Evolutionary conservation across 2,329 filamentous ascomycete species (phyloP).

Genomic region (Colletotrichum graminicola): DNA sequence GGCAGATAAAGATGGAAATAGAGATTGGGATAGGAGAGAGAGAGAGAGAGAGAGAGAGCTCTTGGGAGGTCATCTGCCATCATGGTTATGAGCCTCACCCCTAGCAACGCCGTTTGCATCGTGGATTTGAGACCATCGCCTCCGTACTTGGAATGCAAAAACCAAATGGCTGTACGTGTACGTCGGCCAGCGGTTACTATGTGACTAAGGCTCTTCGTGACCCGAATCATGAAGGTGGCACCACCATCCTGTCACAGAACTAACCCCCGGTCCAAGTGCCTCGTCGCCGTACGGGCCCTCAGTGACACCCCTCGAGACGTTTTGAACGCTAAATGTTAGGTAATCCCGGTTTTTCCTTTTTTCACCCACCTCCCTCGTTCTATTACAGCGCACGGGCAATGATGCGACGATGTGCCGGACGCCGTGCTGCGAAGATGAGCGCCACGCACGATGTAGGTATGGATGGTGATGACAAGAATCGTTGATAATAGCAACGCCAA

Average conservation of each 20-base stretch:
- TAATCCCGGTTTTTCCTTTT: not conserved
- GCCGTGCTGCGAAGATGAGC: not conserved
- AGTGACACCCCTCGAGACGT: not conserved
- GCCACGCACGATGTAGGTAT: too few species aligned
- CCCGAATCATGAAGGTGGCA: conserved; percentile 28
- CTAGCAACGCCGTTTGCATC: not conserved
- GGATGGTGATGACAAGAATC: not conserved
- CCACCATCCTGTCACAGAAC: conserved; percentile 31
- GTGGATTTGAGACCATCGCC: conserved; percentile 1
- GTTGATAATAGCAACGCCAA: not conserved
- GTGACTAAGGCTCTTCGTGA: conserved; percentile 11
- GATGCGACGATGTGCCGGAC: conserved; percentile 5
- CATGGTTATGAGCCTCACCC: not conserved
- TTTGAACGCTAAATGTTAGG: too few species aligned
- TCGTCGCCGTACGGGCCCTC: not conserved
- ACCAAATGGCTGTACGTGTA: not conserved
- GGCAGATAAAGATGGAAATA: too few species aligned
- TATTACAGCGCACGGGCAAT: not conserved
- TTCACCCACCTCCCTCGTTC: not conserved
- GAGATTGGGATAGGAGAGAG: too few species aligned
- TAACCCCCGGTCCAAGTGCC: conserved; percentile 25
- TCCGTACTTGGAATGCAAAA: conserved; percentile 14
- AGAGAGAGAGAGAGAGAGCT: too few species aligned
- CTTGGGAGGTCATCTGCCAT: not conserved
- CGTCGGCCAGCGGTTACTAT: not conserved